Percentiles rank a stretch among this genome's conserved stretches.
Conservation (phyloP, 345 rosid species). For the Chamaenerion angustifolium region DNA sequence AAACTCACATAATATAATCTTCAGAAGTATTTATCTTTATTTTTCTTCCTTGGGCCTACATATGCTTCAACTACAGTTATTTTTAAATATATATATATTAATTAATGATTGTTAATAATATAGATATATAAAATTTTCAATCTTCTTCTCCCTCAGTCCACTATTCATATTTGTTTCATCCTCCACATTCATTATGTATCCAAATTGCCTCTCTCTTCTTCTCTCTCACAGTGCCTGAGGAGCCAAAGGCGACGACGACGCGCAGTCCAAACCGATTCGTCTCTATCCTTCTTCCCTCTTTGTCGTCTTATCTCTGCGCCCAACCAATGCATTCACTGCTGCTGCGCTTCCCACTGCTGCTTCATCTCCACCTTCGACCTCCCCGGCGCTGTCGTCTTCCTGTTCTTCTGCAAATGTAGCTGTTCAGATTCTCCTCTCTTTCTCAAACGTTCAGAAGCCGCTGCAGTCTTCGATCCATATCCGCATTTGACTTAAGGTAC, state of each 20-base stretch:
- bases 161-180: conserved; percentile 6
- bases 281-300: background rate
- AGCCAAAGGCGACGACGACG: too few relatives aligned
- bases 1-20: too few relatives aligned
- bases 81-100: too few relatives aligned
- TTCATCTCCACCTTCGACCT: conserved; percentile 7
- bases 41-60: too few relatives aligned
- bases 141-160: background rate
- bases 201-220: background rate
- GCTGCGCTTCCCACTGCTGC: conserved; percentile 4
- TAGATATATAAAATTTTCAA: background rate
- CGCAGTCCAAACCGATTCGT: too few relatives aligned
- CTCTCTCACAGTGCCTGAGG: background rate
- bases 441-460: background rate
- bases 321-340: conserved; percentile 5
- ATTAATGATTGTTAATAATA: too few relatives aligned
- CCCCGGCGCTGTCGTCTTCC: conserved; percentile 8
- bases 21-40: too few relatives aligned
- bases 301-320: conserved; percentile 1
- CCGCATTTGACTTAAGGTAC: background rate
- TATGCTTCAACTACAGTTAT: too few relatives aligned
- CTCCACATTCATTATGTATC: background rate
- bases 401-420: conserved; percentile 11
- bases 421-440: conserved; percentile 2
- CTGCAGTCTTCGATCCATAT: conserved; percentile 5